phyloP scores from a whole-genome alignment of 2,329 filamentous ascomycete genomes.

The Rhinocladiella similis region DNA sequence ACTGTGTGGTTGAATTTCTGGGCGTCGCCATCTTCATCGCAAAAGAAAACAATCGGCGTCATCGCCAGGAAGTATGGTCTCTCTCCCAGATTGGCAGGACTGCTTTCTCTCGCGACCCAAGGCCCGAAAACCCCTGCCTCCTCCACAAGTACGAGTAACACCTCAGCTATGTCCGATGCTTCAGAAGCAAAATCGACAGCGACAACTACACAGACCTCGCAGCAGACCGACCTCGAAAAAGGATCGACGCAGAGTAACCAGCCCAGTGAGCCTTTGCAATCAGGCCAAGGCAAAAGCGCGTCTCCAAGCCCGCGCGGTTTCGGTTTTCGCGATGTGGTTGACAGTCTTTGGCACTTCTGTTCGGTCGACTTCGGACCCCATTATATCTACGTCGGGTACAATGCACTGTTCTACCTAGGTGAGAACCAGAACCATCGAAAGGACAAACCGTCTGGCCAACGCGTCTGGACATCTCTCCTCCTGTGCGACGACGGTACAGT shows the following conservation, averaged over 20 bases:
- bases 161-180: too few relatives aligned
- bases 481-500: slow-evolving; percentile 32
- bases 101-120: slow-evolving; percentile 31
- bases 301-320: slow-evolving; percentile 1
- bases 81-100: slow-evolving; percentile 34
- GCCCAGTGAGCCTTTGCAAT: not conserved
- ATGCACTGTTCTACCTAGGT: slow-evolving; percentile 45
- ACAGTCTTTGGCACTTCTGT: slow-evolving; percentile 74
- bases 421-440: slow-evolving; percentile 29
- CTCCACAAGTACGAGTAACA: not conserved
- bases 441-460: slow-evolving; percentile 15
- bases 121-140: not conserved
- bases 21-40: slow-evolving; percentile 12
- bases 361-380: slow-evolving; percentile 65
- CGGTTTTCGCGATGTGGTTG: slow-evolving; percentile 54
- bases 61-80: slow-evolving; percentile 35
- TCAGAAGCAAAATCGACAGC: not conserved
- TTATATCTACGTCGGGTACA: slow-evolving; percentile 26
- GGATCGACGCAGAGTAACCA: not conserved
- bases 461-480: slow-evolving; percentile 62
- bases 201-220: not conserved
- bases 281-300: not conserved
- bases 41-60: slow-evolving; percentile 10
- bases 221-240: slow-evolving; percentile 11
- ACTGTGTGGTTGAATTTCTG: slow-evolving; percentile 26